Base-by-base conservation (phyloP, 2,329 filamentous ascomycete genomes). In the Sclerotiophoma versabilis region DNA sequence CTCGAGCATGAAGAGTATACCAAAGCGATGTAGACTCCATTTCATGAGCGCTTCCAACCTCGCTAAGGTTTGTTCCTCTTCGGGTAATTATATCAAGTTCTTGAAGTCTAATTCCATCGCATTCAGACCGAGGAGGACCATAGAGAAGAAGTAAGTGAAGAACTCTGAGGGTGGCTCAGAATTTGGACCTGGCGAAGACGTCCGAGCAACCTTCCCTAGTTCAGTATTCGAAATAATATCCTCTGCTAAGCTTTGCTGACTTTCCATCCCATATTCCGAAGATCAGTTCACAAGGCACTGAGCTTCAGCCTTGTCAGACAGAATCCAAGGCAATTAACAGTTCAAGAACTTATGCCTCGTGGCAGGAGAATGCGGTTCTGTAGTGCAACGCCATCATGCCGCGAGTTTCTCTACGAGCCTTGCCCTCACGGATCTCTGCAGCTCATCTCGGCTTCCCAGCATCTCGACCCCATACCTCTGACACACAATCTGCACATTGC, bases 401-500 rank as follows among this genome's bases (percentile, higher is more conserved):
- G 19, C 5, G 23, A 62, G 34, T 17, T 41, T 55, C 15, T 25
- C 60, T 23, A 45, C 4, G 37, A 72, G 48, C 57, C 50, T 68
- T 27, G 9, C 30, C 37, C 62, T 44, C 4, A 83, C 69, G 8
- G 55, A 22, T 12, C 67, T 58, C 19, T 57, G 59, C 53, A 86
- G 62, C 15, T 77, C 76, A 2, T 76, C 75, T 19, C 79, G 61
- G 4, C 66, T 77, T 2, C 76, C 76, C 26, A 81, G 63, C 51
- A 84, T 64, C 32, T 74, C 64, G 8, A 85, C 70, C 0, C 72
- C 76, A 59, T 79, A 82, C 51, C 75, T 76, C 54, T 27, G 42
- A 58, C 79, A 82, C 5, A 87, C 79, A 12, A 85, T 75, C 67
- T 84, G 77, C 41, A 89, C 84, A 63, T 89, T 86, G 0, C 85